Conservation (phyloP, 192 early-diverging fungal species). For the Mortierella antarctica region DNA sequence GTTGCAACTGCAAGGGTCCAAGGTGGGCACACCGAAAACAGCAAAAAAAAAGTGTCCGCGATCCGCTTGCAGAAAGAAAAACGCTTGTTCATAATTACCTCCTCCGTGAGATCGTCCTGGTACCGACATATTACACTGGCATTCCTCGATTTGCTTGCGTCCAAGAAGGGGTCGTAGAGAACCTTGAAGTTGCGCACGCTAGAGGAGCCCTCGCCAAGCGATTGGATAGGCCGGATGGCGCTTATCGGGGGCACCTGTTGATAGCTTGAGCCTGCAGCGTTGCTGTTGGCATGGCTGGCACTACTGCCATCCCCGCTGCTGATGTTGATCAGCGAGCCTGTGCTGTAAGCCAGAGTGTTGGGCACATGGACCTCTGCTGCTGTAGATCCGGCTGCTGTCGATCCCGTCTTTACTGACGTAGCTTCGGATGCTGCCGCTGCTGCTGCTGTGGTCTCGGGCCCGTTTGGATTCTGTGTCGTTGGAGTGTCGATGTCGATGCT, state of each 20-base stretch:
- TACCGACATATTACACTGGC: conserved; percentile 43
- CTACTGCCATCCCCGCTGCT: neutral
- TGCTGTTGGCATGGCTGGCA: neutral
- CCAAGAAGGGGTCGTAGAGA: conserved; percentile 47
- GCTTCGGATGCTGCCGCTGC: neutral
- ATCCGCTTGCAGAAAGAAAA: neutral
- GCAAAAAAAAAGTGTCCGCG: too few species aligned
- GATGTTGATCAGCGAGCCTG: conserved; percentile 6
- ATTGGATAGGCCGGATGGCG: conserved; percentile 16
- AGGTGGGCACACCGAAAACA: neutral
- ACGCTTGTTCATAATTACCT: conserved; percentile 16
- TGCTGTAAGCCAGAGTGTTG: neutral
- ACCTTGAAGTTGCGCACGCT: conserved; percentile 43
- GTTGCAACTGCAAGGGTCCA: conserved; percentile 1
- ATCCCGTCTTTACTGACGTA: neutral
- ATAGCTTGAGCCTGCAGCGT: neutral
- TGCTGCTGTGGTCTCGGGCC: neutral
- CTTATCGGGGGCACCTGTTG: neutral
- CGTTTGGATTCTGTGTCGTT: conserved; percentile 4
- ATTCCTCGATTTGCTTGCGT: conserved; percentile 46
- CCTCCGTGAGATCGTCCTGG: conserved; percentile 49
- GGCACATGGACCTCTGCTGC: neutral
- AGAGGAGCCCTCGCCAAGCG: conserved; percentile 1
- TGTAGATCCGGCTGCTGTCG: neutral
- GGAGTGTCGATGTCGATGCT: conserved; percentile 1